Percentiles rank a stretch among this genome's conserved stretches.
Evolutionary conservation across 306 rosid genomes (phyloP).

Genomic region (Arachis hypogaea): DNA sequence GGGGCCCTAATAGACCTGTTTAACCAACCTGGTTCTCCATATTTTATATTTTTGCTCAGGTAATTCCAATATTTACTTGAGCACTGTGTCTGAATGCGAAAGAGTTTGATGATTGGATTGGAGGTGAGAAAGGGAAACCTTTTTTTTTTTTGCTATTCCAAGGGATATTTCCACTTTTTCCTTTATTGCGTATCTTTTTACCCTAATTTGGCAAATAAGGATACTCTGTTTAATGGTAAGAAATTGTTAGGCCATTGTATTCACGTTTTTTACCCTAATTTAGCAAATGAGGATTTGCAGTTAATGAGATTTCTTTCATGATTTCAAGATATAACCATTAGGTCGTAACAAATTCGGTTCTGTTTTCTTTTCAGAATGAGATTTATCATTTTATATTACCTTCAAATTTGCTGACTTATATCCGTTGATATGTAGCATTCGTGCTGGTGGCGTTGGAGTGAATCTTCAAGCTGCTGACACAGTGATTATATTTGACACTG

Average conservation of each 20-base stretch:
- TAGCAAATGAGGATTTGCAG: not conserved
- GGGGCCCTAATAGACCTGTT: slow-evolving; percentile 91
- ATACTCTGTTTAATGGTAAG: not conserved
- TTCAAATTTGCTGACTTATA: slow-evolving; percentile 42
- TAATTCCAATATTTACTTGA: slow-evolving; percentile 32
- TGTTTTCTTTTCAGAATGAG: not conserved
- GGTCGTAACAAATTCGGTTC: not conserved
- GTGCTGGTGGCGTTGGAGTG: slow-evolving; percentile 99
- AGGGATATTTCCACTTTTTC: not conserved
- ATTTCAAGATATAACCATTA: not conserved
- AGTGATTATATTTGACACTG: slow-evolving; percentile 95
- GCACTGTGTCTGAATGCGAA: slow-evolving; percentile 10
- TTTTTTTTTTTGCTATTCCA: not conserved
- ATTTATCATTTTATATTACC: not conserved
- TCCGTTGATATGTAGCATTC: slow-evolving; percentile 60
- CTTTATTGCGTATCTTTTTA: not conserved
- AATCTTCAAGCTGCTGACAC: slow-evolving; percentile 99
- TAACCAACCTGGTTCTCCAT: slow-evolving; percentile 77
- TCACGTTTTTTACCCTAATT: not conserved
- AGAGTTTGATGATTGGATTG: not conserved
- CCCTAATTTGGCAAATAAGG: not conserved
- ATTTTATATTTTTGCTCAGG: slow-evolving; percentile 94
- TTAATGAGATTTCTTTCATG: not conserved
- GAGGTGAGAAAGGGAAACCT: not conserved
- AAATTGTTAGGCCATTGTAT: not conserved